Base-by-base conservation (phyloP, 208 protist species). In the Trypanosomatidae sp. region DNA sequence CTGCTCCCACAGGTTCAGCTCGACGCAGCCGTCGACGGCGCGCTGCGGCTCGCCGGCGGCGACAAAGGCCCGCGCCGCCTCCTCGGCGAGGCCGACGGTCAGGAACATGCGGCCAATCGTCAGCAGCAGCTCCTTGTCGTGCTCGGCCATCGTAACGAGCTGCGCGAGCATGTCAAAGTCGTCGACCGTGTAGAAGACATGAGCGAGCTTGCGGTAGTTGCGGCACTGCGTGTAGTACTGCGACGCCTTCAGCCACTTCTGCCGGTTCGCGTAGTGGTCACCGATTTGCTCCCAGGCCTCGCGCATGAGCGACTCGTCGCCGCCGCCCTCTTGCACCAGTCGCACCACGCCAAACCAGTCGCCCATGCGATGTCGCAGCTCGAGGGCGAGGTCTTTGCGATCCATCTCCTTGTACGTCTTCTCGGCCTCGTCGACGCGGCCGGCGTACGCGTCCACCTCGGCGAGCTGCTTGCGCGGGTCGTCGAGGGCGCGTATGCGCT, bases 301-400 rank as follows among this genome's bases (percentile, higher is more conserved):
- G 10, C 53, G 40, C 50, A 97, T 66, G 33, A 96, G 56, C 10
- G 66, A 57, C 66, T 98, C 96, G 58, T 95, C 86, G 28, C 88
- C 92, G 23, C 72, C 86, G 50, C 84, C 84, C 49, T 94, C 86
- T 57, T 92, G 86, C 16, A 96, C 83, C 11, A 96, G 75, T 22
- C 83, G 83, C 26, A 97, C 88, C 13, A 97, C 92, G 42, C 81
- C 62, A 47, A 95, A 95, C 95, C 95, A 98, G 52, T 98, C 94
- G 13, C 96, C 96, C 1, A 97, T 61, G 19, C 72, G 64, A 43
- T 83, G 70, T 41, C 92, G 83, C 43, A 98, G 57, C 24, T 96
- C 75, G 38, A 98, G 71, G 7, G 95, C 94, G 11, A 98, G 72
- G 56, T 98, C 95, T 43, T 92, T 92, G 45, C 96, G 79, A 59